Percentiles rank a stretch among this genome's conserved stretches.
phyloP scores from a whole-genome alignment of 768 basidiomycete species.

The Rhodocollybia butyracea region DNA sequence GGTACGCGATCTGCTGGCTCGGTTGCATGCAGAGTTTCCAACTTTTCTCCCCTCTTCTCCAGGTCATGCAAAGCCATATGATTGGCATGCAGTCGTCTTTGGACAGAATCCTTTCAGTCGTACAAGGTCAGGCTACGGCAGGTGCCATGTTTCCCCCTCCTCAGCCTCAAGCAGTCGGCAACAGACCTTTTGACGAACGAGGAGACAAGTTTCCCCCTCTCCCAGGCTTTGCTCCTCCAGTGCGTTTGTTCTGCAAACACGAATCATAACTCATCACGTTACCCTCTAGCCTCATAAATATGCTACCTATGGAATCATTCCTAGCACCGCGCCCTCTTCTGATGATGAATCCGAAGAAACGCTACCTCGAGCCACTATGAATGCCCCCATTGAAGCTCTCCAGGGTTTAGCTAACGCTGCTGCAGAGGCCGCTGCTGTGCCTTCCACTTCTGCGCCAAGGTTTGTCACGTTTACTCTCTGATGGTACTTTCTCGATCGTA shows the following conservation, averaged over 20 bases:
- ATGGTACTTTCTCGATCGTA: slow-evolving; percentile 4
- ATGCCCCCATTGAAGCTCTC: slow-evolving; percentile 91
- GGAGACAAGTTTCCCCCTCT: slow-evolving; percentile 70
- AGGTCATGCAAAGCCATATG: slow-evolving; percentile 94
- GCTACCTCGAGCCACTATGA: slow-evolving; percentile 76
- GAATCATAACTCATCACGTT: slow-evolving; percentile 15
- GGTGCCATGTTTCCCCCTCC: slow-evolving; percentile 31
- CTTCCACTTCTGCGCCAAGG: slow-evolving; percentile 65
- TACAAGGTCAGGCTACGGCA: slow-evolving; percentile 46
- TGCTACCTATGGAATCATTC: slow-evolving; percentile 86
- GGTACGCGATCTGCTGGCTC: slow-evolving; percentile 36
- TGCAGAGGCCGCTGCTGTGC: slow-evolving; percentile 84
- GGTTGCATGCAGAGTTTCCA: too few relatives aligned
- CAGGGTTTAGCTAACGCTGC: slow-evolving; percentile 95
- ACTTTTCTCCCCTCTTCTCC: slow-evolving; percentile 8
- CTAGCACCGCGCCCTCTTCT: slow-evolving; percentile 79
- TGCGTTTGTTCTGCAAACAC: slow-evolving; percentile 33
- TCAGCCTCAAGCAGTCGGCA: neutral
- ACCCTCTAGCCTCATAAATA: slow-evolving; percentile 78
- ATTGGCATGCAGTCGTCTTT: slow-evolving; percentile 90
- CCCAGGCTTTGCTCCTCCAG: slow-evolving; percentile 89
- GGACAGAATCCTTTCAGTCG: slow-evolving; percentile 73
- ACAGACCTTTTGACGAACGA: slow-evolving; percentile 14
- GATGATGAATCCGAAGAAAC: slow-evolving; percentile 93
- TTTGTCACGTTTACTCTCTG: slow-evolving; percentile 21